Evolutionary conservation across 2,329 filamentous ascomycete genomes (phyloP).

Genomic region (Aureobasidium lini): DNA sequence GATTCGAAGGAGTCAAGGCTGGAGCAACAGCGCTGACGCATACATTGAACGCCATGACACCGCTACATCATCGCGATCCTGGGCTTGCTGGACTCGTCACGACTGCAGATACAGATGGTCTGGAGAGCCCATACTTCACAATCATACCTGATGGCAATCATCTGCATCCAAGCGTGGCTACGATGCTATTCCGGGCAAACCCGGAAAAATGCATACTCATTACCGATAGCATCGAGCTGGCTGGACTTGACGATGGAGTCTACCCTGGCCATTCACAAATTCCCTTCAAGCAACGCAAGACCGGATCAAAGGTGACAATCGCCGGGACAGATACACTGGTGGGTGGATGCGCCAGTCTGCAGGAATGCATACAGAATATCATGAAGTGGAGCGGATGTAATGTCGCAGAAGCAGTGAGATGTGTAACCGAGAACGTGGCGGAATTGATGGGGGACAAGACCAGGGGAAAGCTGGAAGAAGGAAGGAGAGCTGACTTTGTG

Average conservation of each 20-base stretch:
- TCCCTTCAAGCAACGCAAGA: constrained; percentile 41
- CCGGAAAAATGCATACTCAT: constrained; percentile 44
- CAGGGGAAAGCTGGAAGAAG: constrained; percentile 38
- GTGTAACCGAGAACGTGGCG: constrained; percentile 45
- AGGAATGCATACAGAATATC: constrained; percentile 44
- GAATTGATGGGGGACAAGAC: constrained; percentile 42
- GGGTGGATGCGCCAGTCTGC: constrained; percentile 45
- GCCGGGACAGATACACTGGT: constrained; percentile 47
- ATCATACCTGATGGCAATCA: constrained; percentile 50
- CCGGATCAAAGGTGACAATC: constrained; percentile 43
- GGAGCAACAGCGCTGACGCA: constrained; percentile 49
- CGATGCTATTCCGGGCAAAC: constrained; percentile 41
- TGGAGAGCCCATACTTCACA: constrained; percentile 40
- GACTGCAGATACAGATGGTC: constrained; percentile 19
- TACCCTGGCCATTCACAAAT: constrained; percentile 49
- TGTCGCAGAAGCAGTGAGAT: constrained; percentile 41
- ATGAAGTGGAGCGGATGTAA: constrained; percentile 40
- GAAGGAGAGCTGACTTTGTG: constrained; percentile 42
- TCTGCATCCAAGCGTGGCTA: constrained; percentile 43
- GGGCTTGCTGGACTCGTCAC: constrained; percentile 41
- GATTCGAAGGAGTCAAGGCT: constrained; percentile 37
- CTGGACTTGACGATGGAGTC: constrained; percentile 43
- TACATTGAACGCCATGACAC: constrained; percentile 48
- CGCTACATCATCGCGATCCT: constrained; percentile 43
- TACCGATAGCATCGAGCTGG: constrained; percentile 49